Evolutionary conservation across 2,329 filamentous ascomycete species (phyloP).

Genomic region (Nemania abortiva): DNA sequence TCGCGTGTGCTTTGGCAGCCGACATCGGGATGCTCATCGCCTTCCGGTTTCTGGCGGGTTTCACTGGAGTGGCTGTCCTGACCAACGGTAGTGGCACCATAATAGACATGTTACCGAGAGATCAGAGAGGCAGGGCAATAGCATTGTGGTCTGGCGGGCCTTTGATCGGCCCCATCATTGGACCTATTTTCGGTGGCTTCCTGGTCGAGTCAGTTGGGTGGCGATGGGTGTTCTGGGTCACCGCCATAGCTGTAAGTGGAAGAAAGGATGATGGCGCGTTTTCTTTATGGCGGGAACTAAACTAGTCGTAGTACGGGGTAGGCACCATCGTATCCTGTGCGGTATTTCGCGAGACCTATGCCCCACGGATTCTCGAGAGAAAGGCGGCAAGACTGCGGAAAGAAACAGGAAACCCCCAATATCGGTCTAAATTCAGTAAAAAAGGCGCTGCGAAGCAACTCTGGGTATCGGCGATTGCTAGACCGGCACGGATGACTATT

Average conservation of each 20-base stretch:
- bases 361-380: conserved; percentile 54
- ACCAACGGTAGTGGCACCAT: conserved; percentile 65
- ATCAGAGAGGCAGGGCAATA: conserved; percentile 53
- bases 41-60: conserved; percentile 54
- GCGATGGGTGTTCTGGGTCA: conserved; percentile 60
- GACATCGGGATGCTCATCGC: conserved; percentile 17
- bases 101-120: conserved; percentile 57
- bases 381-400: conserved; percentile 59
- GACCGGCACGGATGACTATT: conserved; percentile 65
- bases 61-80: conserved; percentile 58
- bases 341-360: conserved; percentile 56
- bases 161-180: conserved; percentile 55
- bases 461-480: conserved; percentile 57
- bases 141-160: conserved; percentile 53
- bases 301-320: conserved; percentile 14
- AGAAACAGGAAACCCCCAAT: conserved; percentile 53
- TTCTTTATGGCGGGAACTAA: background rate
- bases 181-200: conserved; percentile 58
- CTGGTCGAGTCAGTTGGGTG: conserved; percentile 53
- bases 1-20: conserved; percentile 54
- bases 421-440: background rate
- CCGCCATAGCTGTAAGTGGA: conserved; percentile 48
- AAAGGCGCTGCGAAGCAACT: conserved; percentile 53
- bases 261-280: background rate
- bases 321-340: conserved; percentile 29